Evolutionary conservation across 2,329 filamentous ascomycete genomes (phyloP), one percentile per base, ranked within the genome.

Genomic region (Pseudogymnoascus sp.): DNA sequence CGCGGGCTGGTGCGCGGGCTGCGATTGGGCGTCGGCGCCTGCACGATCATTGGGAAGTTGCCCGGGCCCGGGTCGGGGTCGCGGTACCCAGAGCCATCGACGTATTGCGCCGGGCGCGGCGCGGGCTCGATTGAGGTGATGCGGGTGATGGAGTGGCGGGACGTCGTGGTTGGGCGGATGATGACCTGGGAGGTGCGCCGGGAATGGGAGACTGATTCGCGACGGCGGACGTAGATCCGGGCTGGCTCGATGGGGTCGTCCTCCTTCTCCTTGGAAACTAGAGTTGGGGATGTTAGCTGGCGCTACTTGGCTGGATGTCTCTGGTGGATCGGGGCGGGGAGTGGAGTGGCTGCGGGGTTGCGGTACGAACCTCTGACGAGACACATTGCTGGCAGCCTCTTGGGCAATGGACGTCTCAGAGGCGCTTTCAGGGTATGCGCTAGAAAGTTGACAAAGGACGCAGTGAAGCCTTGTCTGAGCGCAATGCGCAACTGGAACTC

Each of bases 321-420:
- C 59, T 26, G 17, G 59, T 44, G 35, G 35, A 38, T 38, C 35
- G 59, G 10, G 28, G 59, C 59, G 38, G 33, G 59, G 17, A 38
- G 59, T 42, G 59, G 59, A 61, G 35, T 61, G 59, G 59, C 38
- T 31, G 59, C 38, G 59, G 59, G 59, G 59, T 38, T 17, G 17
- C 15, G 19, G 59, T 61, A 61, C 38, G 59, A 61, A 44, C 50
- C 50, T 57, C 28, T 57, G 50, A 57, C 50, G 50, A 57, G 50
- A 57, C 50, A 57, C 50, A 57, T 57, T 57, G 50, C 15, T 57
- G 50, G 50, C 50, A 35, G 28, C 28, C 50, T 57, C 50, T 33
- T 10, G 50, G n/a, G 28, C 28, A 57, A 1, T 57, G 28, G 50
- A 21, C 50, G 50, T 57, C 50, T 57, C 26, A 21, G 50, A 57